phyloP scores from a whole-genome alignment of 768 basidiomycete species.

The Leccinum disarticulatum region DNA sequence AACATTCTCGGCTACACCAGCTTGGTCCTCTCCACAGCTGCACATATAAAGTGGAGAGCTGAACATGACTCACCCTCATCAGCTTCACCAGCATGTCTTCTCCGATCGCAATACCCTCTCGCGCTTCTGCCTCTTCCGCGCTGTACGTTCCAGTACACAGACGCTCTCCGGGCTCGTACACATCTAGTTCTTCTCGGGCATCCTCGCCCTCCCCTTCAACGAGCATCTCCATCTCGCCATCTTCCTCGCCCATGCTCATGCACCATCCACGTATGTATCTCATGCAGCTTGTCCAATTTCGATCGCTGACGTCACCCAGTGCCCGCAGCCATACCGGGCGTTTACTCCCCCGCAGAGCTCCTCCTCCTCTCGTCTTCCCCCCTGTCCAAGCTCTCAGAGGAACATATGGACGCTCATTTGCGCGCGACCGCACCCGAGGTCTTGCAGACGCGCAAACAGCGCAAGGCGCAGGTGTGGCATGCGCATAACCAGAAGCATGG shows the following conservation, averaged over 20 bases:
- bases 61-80: neutral
- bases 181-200: conserved; percentile 15
- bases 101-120: conserved; percentile 18
- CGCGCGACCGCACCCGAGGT: conserved; percentile 28
- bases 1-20: conserved; percentile 19
- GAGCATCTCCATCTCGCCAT: conserved; percentile 8
- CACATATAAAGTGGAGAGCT: neutral
- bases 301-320: neutral
- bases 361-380: conserved; percentile 25
- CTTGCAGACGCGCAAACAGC: conserved; percentile 25
- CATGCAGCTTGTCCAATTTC: neutral
- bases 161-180: conserved; percentile 25
- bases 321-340: conserved; percentile 1
- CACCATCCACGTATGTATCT: conserved; percentile 3
- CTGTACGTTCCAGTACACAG: conserved; percentile 45
- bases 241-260: neutral
- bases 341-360: conserved; percentile 30
- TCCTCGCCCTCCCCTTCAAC: conserved; percentile 15
- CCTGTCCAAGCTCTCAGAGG: conserved; percentile 12
- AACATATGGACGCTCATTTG: conserved; percentile 7
- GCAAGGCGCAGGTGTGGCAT: conserved; percentile 27
- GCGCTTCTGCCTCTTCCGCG: conserved; percentile 5
- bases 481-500: conserved; percentile 4
- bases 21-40: neutral
- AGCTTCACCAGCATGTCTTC: conserved; percentile 26